Conservation (phyloP, 2,329 filamentous ascomycete species). For the Pestalotiopsis sp. region DNA sequence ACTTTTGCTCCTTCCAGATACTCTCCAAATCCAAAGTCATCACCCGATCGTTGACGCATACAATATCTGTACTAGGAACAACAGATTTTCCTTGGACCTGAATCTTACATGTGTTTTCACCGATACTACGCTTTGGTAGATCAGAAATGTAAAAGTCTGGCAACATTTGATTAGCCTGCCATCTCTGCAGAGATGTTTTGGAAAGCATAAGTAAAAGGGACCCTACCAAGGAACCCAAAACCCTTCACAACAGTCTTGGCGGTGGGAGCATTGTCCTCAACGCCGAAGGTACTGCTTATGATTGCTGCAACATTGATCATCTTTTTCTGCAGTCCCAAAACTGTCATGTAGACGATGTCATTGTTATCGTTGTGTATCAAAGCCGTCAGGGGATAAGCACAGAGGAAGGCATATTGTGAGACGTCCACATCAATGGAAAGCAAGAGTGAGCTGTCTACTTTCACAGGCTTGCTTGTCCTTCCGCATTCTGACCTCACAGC, state of each 20-base stretch:
- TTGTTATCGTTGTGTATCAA: not conserved
- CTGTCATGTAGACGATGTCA: not conserved
- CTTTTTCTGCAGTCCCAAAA: not conserved
- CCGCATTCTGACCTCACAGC: not conserved
- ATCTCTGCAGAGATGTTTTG: not conserved
- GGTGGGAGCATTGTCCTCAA: not conserved
- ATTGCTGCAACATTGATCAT: not conserved
- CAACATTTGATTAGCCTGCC: not conserved
- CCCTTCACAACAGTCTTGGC: not conserved
- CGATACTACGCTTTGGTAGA: not conserved
- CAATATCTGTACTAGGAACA: not conserved
- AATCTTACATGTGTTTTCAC: not conserved
- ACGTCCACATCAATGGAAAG: not conserved
- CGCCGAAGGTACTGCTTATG: not conserved
- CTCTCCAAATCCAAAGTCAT: not conserved
- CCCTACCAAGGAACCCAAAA: not conserved
- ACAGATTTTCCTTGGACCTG: not conserved
- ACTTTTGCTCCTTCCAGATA: not conserved
- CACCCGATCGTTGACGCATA: not conserved
- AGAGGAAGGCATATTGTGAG: not conserved
- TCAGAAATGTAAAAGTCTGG: not conserved
- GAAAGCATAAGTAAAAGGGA: not conserved
- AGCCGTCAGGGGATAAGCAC: not conserved
- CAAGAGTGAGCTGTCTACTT: not conserved
- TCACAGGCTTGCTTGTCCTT: not conserved